phyloP scores from a whole-genome alignment of 345 rosid genomes.

The Leavenworthia alabamica region DNA sequence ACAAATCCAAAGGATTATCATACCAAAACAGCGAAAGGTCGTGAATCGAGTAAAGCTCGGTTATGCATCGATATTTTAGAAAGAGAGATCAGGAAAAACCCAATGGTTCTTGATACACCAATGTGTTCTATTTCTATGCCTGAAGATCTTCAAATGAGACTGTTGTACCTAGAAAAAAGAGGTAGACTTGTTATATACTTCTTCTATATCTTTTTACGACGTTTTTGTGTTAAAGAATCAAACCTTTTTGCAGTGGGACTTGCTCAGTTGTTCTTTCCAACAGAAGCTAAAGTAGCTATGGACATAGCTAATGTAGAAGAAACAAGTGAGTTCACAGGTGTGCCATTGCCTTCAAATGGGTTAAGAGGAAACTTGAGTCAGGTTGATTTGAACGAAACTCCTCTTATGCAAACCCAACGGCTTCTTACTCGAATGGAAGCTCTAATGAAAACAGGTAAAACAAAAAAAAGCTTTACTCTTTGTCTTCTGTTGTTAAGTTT shows the following conservation, averaged over 20 bases:
- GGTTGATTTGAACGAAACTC: slow-evolving; percentile 93
- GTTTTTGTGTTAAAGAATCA: background rate
- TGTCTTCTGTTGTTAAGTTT: background rate
- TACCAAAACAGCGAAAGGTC: slow-evolving; percentile 60
- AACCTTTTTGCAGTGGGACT: slow-evolving; percentile 59
- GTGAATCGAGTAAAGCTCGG: slow-evolving; percentile 66
- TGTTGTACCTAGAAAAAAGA: slow-evolving; percentile 87
- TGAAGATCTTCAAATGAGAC: slow-evolving; percentile 86
- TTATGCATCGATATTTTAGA: slow-evolving; percentile 89
- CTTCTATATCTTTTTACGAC: background rate
- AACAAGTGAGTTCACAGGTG: slow-evolving; percentile 58
- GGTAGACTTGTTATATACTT: slow-evolving; percentile 39
- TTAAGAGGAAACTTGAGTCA: slow-evolving; percentile 63
- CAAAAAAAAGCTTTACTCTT: background rate
- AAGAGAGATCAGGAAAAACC: slow-evolving; percentile 74
- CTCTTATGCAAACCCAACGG: slow-evolving; percentile 56
- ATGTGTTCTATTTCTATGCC: slow-evolving; percentile 39
- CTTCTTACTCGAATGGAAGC: slow-evolving; percentile 69
- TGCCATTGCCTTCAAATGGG: slow-evolving; percentile 42
- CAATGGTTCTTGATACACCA: slow-evolving; percentile 46
- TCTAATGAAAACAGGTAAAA: slow-evolving; percentile 79
- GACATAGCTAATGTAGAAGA: slow-evolving; percentile 76
- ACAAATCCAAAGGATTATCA: slow-evolving; percentile 87
- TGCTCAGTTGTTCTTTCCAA: slow-evolving; percentile 81
- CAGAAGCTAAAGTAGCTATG: slow-evolving; percentile 94